Evolutionary conservation across 805 yeast species (phyloP).

Genomic region (Kuraishia hungarica): DNA sequence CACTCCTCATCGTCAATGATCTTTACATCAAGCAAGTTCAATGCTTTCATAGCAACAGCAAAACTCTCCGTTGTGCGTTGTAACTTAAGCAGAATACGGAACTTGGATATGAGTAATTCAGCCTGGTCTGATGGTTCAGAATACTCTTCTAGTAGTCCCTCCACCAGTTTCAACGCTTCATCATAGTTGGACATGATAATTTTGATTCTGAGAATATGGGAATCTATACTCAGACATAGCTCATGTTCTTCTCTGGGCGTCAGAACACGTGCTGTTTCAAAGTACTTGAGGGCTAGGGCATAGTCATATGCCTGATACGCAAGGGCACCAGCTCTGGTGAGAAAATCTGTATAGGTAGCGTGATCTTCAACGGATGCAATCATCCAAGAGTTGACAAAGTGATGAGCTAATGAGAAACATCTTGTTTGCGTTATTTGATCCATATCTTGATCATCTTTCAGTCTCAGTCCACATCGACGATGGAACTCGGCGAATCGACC

Average conservation of each 20-base stretch:
- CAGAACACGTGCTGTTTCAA: slow-evolving; percentile 25
- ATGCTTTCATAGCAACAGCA: slow-evolving; percentile 24
- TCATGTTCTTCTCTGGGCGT: slow-evolving; percentile 13
- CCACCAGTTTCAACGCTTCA: slow-evolving; percentile 27
- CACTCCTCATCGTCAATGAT: slow-evolving; percentile 19
- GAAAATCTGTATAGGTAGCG: slow-evolving; percentile 26
- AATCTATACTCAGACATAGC: slow-evolving; percentile 15
- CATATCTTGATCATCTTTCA: slow-evolving; percentile 17
- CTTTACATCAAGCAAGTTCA: slow-evolving; percentile 27
- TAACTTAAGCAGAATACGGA: slow-evolving; percentile 26
- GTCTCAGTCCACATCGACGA: slow-evolving; percentile 33
- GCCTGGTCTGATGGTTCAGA: slow-evolving; percentile 24
- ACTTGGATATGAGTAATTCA: slow-evolving; percentile 25
- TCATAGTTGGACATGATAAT: slow-evolving; percentile 21
- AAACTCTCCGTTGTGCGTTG: slow-evolving; percentile 24
- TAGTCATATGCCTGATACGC: slow-evolving; percentile 36
- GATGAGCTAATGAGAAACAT: slow-evolving; percentile 30
- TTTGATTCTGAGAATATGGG: slow-evolving; percentile 26
- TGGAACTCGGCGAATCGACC: slow-evolving; percentile 25
- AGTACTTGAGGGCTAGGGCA: slow-evolving; percentile 29
- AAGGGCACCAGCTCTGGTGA: slow-evolving; percentile 33
- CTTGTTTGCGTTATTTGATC: slow-evolving; percentile 6
- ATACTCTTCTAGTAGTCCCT: slow-evolving; percentile 20
- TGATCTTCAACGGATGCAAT: slow-evolving; percentile 27
- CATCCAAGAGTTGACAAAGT: slow-evolving; percentile 26